Evolutionary conservation across 1,284 basidiomycete species (phyloP).

Genomic region (Ustilago loliicola): DNA sequence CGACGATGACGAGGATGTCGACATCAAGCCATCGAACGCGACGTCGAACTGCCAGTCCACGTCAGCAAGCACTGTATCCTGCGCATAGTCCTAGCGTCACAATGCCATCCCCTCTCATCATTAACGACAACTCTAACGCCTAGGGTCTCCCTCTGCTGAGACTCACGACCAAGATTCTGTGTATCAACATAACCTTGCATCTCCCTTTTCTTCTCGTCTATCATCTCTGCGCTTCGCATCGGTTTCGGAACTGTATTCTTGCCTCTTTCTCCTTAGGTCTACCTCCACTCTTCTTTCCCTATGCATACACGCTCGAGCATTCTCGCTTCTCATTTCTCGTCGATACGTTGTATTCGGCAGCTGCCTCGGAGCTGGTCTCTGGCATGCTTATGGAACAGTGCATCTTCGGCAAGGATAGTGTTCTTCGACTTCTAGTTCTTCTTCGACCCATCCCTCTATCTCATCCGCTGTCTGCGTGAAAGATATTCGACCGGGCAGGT

Average conservation of each 20-base stretch:
- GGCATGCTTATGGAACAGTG: not conserved
- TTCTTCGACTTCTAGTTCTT: slow-evolving; percentile 2
- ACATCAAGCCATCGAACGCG: slow-evolving; percentile 6
- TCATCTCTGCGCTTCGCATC: slow-evolving; percentile 4
- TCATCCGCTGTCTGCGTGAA: not conserved
- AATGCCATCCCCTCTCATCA: not conserved
- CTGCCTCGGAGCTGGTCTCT: slow-evolving; percentile 20
- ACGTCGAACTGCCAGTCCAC: slow-evolving; percentile 11
- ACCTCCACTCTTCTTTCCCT: not conserved
- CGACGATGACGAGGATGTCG: slow-evolving; percentile 20
- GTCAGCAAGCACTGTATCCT: slow-evolving; percentile 14
- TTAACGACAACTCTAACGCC: slow-evolving; percentile 20
- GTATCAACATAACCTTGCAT: slow-evolving; percentile 46
- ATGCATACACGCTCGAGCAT: slow-evolving; percentile 31
- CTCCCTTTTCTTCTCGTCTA: not conserved
- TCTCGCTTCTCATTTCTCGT: not conserved
- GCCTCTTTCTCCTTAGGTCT: not conserved
- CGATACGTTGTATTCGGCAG: not conserved
- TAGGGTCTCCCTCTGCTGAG: not conserved
- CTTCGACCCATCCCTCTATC: slow-evolving; percentile 15
- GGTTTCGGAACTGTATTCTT: slow-evolving; percentile 43
- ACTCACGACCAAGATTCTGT: slow-evolving; percentile 35
- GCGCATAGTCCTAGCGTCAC: slow-evolving; percentile 10
- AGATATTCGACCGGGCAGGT: slow-evolving; percentile 16
- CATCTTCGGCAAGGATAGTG: not conserved